Evolutionary conservation across 805 yeast genomes (phyloP).

Genomic region (Nakazawaea wickerhamii): DNA sequence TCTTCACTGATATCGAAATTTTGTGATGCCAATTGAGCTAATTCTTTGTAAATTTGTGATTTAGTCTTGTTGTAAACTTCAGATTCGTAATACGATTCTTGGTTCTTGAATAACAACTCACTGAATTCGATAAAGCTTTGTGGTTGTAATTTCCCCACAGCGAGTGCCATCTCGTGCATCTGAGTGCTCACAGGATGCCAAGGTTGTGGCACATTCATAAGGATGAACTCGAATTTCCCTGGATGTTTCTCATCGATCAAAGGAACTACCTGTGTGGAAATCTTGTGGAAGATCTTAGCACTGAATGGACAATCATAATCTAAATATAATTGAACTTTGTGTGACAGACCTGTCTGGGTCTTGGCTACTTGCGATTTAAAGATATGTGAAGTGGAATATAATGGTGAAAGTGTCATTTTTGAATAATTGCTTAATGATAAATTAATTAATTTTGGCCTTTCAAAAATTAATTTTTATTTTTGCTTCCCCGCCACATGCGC

Average conservation of each 20-base stretch:
- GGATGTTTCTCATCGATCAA: slow-evolving; percentile 38
- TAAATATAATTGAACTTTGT: slow-evolving; percentile 56
- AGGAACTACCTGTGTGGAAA: slow-evolving; percentile 51
- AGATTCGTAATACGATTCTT: slow-evolving; percentile 55
- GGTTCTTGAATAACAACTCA: slow-evolving; percentile 48
- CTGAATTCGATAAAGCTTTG: slow-evolving; percentile 53
- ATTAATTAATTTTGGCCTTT: no score
- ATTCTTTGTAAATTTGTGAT: slow-evolving; percentile 45
- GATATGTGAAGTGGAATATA: slow-evolving; percentile 13
- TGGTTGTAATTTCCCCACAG: slow-evolving; percentile 56
- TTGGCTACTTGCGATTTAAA: slow-evolving; percentile 13
- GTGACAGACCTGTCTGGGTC: slow-evolving; percentile 6
- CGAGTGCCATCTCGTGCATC: slow-evolving; percentile 67
- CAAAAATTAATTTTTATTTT: no score
- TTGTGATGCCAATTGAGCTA: slow-evolving; percentile 43
- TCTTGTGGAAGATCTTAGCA: slow-evolving; percentile 54
- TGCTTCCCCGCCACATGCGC: no score
- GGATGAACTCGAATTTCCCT: slow-evolving; percentile 51
- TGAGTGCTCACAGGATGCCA: slow-evolving; percentile 79
- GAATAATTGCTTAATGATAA: no score
- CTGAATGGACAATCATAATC: slow-evolving; percentile 80
- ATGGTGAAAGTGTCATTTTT: slow-evolving; percentile 14
- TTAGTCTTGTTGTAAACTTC: slow-evolving; percentile 50
- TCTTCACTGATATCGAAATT: slow-evolving; percentile 33
- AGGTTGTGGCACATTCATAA: slow-evolving; percentile 78